These are phyloP conservation scores for Cytospora schulzeri DNA, from an alignment of 2,329 filamentous ascomycete genomes.

Conservation along the genomic window DNA sequence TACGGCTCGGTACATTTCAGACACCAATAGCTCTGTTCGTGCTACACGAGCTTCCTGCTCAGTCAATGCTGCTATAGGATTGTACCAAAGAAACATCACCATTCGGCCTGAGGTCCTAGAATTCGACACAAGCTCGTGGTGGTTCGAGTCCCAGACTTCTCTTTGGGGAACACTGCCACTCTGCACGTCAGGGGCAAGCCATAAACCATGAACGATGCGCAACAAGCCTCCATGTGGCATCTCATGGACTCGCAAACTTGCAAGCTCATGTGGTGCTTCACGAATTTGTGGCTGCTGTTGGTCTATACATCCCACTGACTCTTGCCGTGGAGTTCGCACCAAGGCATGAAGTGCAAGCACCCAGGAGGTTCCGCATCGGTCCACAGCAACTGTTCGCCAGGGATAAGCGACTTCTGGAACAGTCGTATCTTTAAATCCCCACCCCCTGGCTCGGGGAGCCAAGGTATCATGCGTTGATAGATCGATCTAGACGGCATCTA, in stretches of 20 bases:
- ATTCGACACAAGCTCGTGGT: background rate
- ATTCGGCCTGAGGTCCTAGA: background rate
- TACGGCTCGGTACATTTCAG: constrained; percentile 25
- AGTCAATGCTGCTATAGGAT: background rate
- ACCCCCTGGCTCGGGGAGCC: background rate
- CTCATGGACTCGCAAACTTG: background rate
- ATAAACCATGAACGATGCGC: constrained; percentile 1
- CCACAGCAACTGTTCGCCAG: constrained; percentile 12
- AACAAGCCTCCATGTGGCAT: constrained; percentile 3
- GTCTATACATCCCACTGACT: background rate
- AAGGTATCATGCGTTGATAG: background rate
- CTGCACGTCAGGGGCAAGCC: background rate
- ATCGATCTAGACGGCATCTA: constrained; percentile 5
- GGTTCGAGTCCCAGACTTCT: background rate
- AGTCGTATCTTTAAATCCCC: constrained; percentile 6
- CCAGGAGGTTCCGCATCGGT: constrained; percentile 5
- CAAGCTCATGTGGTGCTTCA: constrained; percentile 22
- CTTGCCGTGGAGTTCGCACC: background rate
- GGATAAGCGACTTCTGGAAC: constrained; percentile 5
- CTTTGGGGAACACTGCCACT: background rate
- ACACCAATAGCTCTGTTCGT: constrained; percentile 17
- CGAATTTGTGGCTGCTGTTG: constrained; percentile 10
- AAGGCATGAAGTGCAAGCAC: constrained; percentile 4
- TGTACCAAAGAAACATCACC: background rate
- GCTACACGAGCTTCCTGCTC: constrained; percentile 10